phyloP scores from a whole-genome alignment of 768 basidiomycete species.

The Suillus plorans region DNA sequence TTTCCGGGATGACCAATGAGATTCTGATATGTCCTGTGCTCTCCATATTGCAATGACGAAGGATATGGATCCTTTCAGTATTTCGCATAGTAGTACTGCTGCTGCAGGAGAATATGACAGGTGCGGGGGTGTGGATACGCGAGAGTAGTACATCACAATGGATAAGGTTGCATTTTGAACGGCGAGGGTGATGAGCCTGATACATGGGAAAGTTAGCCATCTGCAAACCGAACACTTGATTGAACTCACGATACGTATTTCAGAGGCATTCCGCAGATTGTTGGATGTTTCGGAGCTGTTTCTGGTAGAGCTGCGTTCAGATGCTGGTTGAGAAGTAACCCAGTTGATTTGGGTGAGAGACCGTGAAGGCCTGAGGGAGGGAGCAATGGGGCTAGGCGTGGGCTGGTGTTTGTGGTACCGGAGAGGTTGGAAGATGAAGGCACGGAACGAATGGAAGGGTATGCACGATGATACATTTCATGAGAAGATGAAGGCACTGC shows the following conservation, averaged over 20 bases:
- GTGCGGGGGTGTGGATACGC: constrained; percentile 76
- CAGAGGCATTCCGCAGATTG: constrained; percentile 67
- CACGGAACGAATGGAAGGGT: constrained; percentile 56
- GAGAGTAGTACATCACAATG: constrained; percentile 99
- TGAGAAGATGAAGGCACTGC: constrained; percentile 35
- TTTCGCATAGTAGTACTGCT: constrained; percentile 92
- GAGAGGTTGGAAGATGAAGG: constrained; percentile 38
- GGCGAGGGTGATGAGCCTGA: constrained; percentile 74
- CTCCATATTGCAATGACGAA: constrained; percentile 76
- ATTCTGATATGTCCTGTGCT: constrained; percentile 43
- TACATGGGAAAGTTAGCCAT: constrained; percentile 10
- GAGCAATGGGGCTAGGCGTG: constrained; percentile 51
- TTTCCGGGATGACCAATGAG: constrained; percentile 40
- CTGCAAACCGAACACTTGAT: constrained; percentile 2
- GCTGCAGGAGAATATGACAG: constrained; percentile 90
- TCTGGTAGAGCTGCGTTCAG: constrained; percentile 34
- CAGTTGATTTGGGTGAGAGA: constrained; percentile 39
- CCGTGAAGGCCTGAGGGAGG: constrained; percentile 46
- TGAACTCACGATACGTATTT: constrained; percentile 78
- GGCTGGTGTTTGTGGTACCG: constrained; percentile 26
- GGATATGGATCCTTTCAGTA: constrained; percentile 92
- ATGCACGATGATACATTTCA: constrained; percentile 65
- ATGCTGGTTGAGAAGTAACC: constrained; percentile 34
- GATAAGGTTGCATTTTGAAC: constrained; percentile 95
- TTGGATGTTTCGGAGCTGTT: constrained; percentile 37